A percentile compares a stretch with the other conserved stretches of the same genome.
Conservation (phyloP, 2,329 filamentous ascomycete species). For the Botrytis aclada region DNA sequence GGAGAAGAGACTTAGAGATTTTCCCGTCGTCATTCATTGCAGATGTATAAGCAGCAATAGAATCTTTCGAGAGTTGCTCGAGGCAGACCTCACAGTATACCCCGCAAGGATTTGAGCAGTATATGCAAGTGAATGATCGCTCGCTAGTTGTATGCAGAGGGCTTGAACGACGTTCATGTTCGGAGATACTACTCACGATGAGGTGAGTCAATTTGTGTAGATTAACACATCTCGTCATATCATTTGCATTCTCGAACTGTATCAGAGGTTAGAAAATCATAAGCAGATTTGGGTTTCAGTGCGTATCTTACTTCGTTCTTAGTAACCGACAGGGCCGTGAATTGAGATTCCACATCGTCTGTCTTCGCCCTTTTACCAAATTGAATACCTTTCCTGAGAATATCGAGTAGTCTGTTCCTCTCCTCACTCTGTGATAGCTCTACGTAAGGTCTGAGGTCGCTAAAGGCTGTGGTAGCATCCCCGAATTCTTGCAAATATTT, state of each 20-base stretch:
- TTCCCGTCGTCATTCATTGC: conserved; percentile 30
- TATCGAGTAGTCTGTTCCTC: conserved; percentile 23
- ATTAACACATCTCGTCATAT: conserved; percentile 32
- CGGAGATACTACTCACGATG: conserved; percentile 31
- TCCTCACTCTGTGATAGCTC: conserved; percentile 27
- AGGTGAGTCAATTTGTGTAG: conserved; percentile 34
- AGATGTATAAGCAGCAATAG: conserved; percentile 28
- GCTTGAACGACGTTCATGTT: conserved; percentile 24
- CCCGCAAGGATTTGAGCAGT: conserved; percentile 27
- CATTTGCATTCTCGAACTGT: conserved; percentile 16
- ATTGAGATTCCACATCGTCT: neutral
- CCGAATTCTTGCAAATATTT: conserved; percentile 36
- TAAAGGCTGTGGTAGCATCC: conserved; percentile 34
- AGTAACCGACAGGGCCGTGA: neutral
- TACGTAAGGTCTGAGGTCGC: conserved; percentile 34
- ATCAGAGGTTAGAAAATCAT: neutral
- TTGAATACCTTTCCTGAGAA: conserved; percentile 18
- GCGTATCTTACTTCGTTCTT: conserved; percentile 11
- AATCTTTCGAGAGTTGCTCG: conserved; percentile 23
- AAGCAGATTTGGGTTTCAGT: neutral
- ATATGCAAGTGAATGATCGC: conserved; percentile 23
- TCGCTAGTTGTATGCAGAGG: conserved; percentile 15
- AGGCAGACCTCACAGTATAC: conserved; percentile 29
- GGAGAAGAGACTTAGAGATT: conserved; percentile 32
- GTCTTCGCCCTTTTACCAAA: neutral